phyloP scores from a whole-genome alignment of 2,329 filamentous ascomycete genomes.

The Blastomyces silverae region DNA sequence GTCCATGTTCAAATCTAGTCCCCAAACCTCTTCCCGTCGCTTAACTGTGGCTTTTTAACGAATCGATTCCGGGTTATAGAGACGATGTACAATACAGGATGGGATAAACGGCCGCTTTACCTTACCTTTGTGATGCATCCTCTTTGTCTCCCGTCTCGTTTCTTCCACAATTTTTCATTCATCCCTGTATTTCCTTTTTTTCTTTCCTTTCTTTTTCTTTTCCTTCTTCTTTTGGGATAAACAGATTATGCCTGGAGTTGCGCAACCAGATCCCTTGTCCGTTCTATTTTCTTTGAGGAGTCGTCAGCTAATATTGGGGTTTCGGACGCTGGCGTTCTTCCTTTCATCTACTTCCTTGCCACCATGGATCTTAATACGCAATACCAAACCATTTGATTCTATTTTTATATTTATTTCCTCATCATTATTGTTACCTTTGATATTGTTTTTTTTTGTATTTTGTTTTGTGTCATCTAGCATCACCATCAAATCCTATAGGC shows the following conservation, averaged over 20 bases:
- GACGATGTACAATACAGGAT: background rate
- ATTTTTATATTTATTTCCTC: background rate
- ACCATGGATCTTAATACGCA: background rate
- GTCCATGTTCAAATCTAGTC: background rate
- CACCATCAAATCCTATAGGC: background rate
- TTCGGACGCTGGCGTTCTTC: background rate
- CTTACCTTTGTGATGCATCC: background rate
- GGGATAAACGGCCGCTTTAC: background rate
- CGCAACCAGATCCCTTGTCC: background rate
- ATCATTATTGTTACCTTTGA: background rate
- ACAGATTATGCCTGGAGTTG: background rate
- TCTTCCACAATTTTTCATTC: background rate
- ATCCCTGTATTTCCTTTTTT: background rate
- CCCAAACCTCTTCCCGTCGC: background rate
- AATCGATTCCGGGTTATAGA: background rate
- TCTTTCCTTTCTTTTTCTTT: background rate
- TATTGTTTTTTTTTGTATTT: background rate
- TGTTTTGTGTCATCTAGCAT: background rate
- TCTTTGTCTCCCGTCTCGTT: background rate
- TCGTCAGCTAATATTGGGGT: background rate
- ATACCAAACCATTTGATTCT: background rate
- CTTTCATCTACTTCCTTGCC: background rate
- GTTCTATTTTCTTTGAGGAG: background rate
- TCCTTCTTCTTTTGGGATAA: background rate
- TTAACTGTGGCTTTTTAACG: background rate